phyloP scores from a whole-genome alignment of 306 rosid species.

The Rosa rugosa region DNA sequence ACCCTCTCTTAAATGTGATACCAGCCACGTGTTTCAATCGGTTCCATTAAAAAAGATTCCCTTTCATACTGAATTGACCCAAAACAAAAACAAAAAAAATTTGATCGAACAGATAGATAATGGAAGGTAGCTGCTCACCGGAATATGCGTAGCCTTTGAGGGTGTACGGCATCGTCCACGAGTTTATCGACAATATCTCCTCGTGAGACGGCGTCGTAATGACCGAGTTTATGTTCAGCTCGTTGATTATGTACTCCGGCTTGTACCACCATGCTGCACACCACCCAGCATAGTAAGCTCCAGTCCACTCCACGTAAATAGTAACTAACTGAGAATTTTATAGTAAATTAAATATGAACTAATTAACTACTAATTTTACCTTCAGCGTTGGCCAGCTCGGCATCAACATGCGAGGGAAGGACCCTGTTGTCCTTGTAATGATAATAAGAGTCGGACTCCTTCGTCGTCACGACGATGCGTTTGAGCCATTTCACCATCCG shows the following conservation, averaged over 20 bases:
- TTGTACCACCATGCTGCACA: slow-evolving; percentile 92
- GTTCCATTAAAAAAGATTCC: not conserved
- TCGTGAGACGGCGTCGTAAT: slow-evolving; percentile 85
- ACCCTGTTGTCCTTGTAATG: slow-evolving; percentile 73
- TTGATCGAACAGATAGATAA: not conserved
- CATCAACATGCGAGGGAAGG: slow-evolving; percentile 75
- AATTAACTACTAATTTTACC: slow-evolving; percentile 32
- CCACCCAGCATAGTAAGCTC: not conserved
- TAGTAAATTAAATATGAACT: too few relatives aligned
- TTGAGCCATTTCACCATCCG: slow-evolving; percentile 91
- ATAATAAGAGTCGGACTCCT: slow-evolving; percentile 56
- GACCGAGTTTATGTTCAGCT: slow-evolving; percentile 80
- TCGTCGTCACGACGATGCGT: slow-evolving; percentile 61
- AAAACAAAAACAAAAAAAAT: not conserved
- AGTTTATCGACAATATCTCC: slow-evolving; percentile 72
- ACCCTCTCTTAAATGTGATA: not conserved
- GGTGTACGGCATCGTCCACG: slow-evolving; percentile 65
- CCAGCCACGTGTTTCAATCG: not conserved
- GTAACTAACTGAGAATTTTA: too few relatives aligned
- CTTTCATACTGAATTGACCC: too few relatives aligned
- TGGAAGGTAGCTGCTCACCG: slow-evolving; percentile 40
- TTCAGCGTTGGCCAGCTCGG: slow-evolving; percentile 74
- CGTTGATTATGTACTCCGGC: slow-evolving; percentile 76
- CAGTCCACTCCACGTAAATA: not conserved
- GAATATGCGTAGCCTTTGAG: slow-evolving; percentile 83